phyloP scores from a whole-genome alignment of 768 basidiomycete species.

The Mycena kentingensis region DNA sequence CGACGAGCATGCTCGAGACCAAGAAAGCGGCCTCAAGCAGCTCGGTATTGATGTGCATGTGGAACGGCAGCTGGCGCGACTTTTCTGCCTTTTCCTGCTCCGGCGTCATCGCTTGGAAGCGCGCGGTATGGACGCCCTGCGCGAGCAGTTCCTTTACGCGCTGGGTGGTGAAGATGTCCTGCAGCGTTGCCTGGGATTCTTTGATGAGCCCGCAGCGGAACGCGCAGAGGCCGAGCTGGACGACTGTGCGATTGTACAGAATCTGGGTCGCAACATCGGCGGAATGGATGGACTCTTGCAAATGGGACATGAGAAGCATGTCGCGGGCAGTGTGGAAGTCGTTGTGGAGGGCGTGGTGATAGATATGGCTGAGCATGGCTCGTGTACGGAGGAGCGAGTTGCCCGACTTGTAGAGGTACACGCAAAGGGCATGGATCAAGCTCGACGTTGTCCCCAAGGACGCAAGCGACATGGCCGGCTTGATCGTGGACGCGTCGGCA shows the following conservation, averaged over 20 bases:
- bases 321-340: slow-evolving; percentile 96
- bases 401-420: slow-evolving; percentile 89
- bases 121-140: slow-evolving; percentile 92
- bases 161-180: slow-evolving; percentile 95
- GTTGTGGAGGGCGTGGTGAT: slow-evolving; percentile 94
- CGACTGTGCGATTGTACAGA: slow-evolving; percentile 95
- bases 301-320: slow-evolving; percentile 98
- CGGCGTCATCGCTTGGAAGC: slow-evolving; percentile 82
- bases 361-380: slow-evolving; percentile 97
- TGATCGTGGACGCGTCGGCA: slow-evolving; percentile 56
- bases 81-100: slow-evolving; percentile 98
- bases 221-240: slow-evolving; percentile 95
- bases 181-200: slow-evolving; percentile 89
- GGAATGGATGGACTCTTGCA: slow-evolving; percentile 94
- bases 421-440: slow-evolving; percentile 88
- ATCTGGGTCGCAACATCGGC: slow-evolving; percentile 98
- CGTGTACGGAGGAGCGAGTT: slow-evolving; percentile 92
- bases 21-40: slow-evolving; percentile 96
- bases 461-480: slow-evolving; percentile 62
- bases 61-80: slow-evolving; percentile 95
- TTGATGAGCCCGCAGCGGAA: slow-evolving; percentile 94
- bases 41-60: slow-evolving; percentile 99
- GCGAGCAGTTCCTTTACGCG: slow-evolving; percentile 97
- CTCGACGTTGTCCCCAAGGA: slow-evolving; percentile 59
- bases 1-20: slow-evolving; percentile 97